phyloP scores from a whole-genome alignment of 2,329 filamentous ascomycete genomes.

The Xenosphaeropsis pyriputrescens region DNA sequence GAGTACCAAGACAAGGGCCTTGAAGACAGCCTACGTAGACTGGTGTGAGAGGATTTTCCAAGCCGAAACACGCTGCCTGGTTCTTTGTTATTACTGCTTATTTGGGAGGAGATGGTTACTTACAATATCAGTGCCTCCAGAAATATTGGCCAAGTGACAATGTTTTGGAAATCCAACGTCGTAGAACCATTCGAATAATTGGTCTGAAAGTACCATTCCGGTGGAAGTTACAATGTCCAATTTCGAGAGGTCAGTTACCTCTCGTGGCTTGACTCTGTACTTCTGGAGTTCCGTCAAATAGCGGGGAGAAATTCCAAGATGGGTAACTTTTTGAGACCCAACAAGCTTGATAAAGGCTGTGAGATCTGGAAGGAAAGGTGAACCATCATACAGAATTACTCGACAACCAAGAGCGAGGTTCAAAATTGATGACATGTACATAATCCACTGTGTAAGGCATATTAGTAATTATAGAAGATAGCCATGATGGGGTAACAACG shows the following conservation, averaged over 20 bases:
- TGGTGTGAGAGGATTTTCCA: constrained; percentile 55
- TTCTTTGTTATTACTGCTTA: neutral
- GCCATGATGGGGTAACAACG: no score
- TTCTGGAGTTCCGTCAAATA: constrained; percentile 64
- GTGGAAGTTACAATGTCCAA: constrained; percentile 54
- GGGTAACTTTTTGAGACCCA: constrained; percentile 49
- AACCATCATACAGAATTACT: constrained; percentile 68
- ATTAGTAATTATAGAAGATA: no score
- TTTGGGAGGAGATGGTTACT: constrained; percentile 9
- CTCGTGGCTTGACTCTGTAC: constrained; percentile 41
- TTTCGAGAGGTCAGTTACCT: constrained; percentile 40
- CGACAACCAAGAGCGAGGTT: constrained; percentile 44
- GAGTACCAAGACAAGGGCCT: constrained; percentile 33
- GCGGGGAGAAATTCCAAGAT: constrained; percentile 61
- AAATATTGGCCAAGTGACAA: constrained; percentile 59
- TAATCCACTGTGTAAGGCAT: constrained; percentile 48
- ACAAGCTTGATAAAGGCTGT: constrained; percentile 47
- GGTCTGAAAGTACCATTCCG: constrained; percentile 68
- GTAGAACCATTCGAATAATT: constrained; percentile 68
- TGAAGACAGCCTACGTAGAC: constrained; percentile 45
- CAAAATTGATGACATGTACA: constrained; percentile 55
- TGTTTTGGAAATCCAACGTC: constrained; percentile 48
- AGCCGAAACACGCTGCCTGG: constrained; percentile 39
- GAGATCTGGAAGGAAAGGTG: constrained; percentile 59
- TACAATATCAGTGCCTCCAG: constrained; percentile 65